Evolutionary conservation across 305 asterid species (phyloP).

Genomic region (Rubia tinctorum): DNA sequence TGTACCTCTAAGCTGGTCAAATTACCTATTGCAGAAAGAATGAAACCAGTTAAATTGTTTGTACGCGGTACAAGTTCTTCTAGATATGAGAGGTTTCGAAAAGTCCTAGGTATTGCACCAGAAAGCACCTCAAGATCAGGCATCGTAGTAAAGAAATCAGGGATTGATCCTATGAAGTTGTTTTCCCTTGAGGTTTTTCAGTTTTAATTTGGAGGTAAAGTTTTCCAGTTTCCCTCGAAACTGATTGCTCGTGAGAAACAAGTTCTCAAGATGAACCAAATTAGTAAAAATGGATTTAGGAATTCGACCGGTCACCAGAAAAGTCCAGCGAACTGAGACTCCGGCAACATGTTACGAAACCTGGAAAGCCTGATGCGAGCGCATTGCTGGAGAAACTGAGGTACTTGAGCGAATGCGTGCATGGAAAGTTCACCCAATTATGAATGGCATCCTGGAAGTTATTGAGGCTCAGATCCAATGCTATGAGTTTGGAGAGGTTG

Average conservation of each 20-base stretch:
- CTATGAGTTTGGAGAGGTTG: conserved; percentile 25
- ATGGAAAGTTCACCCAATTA: not conserved
- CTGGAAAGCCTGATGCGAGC: conserved; percentile 12
- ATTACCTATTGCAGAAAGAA: no score
- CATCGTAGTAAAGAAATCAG: conserved; percentile 23
- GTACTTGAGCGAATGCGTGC: conserved; percentile 27
- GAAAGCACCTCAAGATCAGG: conserved; percentile 19
- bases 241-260: not conserved
- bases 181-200: no score
- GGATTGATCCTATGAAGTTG: conserved; percentile 14
- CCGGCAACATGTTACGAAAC: conserved; percentile 26
- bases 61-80: no score
- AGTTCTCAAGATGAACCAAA: conserved; percentile 28
- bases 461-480: not conserved
- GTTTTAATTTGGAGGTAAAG: no score
- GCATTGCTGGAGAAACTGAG: conserved; percentile 26
- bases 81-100: no score
- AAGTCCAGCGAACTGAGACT: conserved; percentile 35
- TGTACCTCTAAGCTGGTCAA: no score
- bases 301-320: conserved; percentile 30
- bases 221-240: conserved; percentile 22
- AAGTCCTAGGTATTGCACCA: no score
- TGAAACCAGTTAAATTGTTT: no score
- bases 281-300: conserved; percentile 29
- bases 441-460: not conserved